These are phyloP conservation scores for Salix dunnii DNA, from an alignment of 345 rosid species.

Conservation along the genomic window DNA sequence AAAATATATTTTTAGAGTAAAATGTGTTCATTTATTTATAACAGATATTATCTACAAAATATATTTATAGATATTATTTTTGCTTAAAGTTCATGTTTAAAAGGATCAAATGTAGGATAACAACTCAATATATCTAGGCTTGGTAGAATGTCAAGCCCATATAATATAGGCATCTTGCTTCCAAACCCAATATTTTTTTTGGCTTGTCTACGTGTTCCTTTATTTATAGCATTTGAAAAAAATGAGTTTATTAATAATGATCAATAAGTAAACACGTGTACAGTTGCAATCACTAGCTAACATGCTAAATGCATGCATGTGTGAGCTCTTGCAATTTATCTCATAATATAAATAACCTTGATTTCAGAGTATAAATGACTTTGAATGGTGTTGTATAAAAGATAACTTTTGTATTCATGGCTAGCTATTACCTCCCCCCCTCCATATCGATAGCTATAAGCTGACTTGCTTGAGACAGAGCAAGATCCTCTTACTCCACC, in stretches of 20 bases:
- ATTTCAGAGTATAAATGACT: no score
- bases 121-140: no score
- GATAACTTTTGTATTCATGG: slow-evolving; percentile 26
- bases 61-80: no score
- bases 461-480: slow-evolving; percentile 5
- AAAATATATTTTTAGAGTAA: not conserved
- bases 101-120: no score
- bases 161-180: no score
- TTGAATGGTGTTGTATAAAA: not conserved
- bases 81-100: no score
- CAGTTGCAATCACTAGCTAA: not conserved
- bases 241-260: not conserved
- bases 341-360: not conserved
- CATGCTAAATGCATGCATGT: slow-evolving; percentile 3
- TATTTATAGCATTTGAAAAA: not conserved
- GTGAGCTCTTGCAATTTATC: slow-evolving; percentile 8
- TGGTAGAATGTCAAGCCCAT: no score
- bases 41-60: no score
- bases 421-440: slow-evolving; percentile 4
- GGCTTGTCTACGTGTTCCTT: no score
- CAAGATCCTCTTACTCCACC: not conserved
- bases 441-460: slow-evolving; percentile 27
- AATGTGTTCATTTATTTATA: no score
- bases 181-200: no score
- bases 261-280: not conserved